Base-by-base conservation (phyloP, 139 green algal species). In the Yamagishiella unicocca region DNA sequence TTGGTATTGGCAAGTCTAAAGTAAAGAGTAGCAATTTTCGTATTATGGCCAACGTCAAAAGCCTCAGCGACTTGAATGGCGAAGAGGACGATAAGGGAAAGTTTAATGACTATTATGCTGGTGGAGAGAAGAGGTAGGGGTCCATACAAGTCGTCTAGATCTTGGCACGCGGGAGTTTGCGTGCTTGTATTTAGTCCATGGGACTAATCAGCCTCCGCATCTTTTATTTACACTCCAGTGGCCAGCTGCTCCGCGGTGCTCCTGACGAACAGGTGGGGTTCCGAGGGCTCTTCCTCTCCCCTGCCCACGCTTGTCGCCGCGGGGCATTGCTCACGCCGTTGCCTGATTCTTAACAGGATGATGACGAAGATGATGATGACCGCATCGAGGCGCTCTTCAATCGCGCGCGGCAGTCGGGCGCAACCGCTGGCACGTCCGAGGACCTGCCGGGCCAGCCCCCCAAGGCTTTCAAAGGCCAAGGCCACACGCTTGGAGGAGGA, bases 51-150 rank as follows among this genome's bases (percentile, higher is more conserved):
- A 91, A 94, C 58, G 91, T 94, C 2, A 92, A 90, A 74, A 86
- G 77, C 14, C 80, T 97, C 27, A 89, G 66, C 0, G 94, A 96
- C 72, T 82, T 97, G 2, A 82, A 74, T 0, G 88, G 79, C 1
- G 87, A 93, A 0, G 82, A 84, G 17, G 86, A 86, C 0, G 90
- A 93, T 29, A 80, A 94, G 10, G 80, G 94, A 33, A 91, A 95
- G 2, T 31, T 83, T 40, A 98, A 98, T 71, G 95, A 98, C 27
- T 96, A 96, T 54, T 98, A 97, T 42, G 93, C 94, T 38, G 95
- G 95, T 31, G 95, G 95, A 24, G 92, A 96, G 81, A 98, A 97
- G 91, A 98, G 94, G 91, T 95, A 76, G 22, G 74, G n/a, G n/a
- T n/a, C n/a, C n/a, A n/a, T n/a, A n/a, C n/a, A n/a, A n/a, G n/a